Evolutionary conservation across 176 grass and related monocot genomes (phyloP), one percentile per base, ranked within the genome.

Genomic region (Carex cristatella): DNA sequence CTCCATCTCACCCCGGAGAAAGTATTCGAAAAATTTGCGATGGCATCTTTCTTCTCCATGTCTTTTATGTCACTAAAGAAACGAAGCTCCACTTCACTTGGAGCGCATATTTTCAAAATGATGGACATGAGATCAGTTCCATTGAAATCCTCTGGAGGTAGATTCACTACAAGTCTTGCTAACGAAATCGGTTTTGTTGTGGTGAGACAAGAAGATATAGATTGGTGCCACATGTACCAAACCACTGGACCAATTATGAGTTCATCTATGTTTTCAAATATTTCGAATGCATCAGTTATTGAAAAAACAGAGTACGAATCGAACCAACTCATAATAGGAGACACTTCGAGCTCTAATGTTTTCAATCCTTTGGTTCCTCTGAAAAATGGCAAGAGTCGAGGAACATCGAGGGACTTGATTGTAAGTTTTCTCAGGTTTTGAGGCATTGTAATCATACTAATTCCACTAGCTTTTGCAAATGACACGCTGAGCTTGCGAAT

Each of bases 51-150:
- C 54, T 81, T 66, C 44, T 42, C 65, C 23, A 0, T 37, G 5
- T 85, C 54, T 30, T 14, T 28, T 62, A 84, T 62, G 75, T 87
- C 82, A 15, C 70, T 69, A 55, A 87, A 87, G 76, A 94, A 92
- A 89, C 91, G 69, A 71, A 89, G 85, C 72, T 84, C 83, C 33
- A 92, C 92, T 85, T 94, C 85, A 14, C 90, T 94, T 5, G 15
- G 79, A 16, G 65, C 57, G 30, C 92, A 83, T 18, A 69, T 76
- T 4, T 63, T 38, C 76, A 92, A 84, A 81, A 94, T 61, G n/a
- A 12, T 60, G 30, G 81, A 77, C 18, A 88, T 5, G 14, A 92
- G 79, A 38, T 73, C 2, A 70, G 5, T 27, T 84, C 49, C 16
- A 28, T 2, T 8, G 63, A 54, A 10, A 55, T 49, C 58, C 1